Base-by-base conservation (phyloP, 768 basidiomycete species). In the Dentipellis fragilis region DNA sequence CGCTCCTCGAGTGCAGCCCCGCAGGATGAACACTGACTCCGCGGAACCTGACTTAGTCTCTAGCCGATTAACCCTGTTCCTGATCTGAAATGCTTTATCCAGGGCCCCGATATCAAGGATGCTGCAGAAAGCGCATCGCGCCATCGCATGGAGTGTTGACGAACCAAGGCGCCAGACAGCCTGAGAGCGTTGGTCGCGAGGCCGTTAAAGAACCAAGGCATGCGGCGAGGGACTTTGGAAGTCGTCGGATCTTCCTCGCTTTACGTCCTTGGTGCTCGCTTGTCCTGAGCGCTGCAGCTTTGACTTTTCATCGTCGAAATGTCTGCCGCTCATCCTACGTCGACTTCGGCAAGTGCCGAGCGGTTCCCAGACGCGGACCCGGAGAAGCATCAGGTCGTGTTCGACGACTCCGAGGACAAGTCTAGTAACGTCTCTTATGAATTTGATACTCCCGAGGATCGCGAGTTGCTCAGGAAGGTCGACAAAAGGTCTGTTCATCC, bases 381-480 rank as follows among this genome's bases (percentile, higher is more conserved):
- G 2, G 42, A 45, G 19, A 45, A 45, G 42, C 8, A 14, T 9
- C 19, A 17, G 11, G 42, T 16, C 14, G 19, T 8, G 16, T 19
- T 19, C 19, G 42, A 45, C 14, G 42, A 45, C n/a, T 17, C 42
- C 29, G 6, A 29, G 42, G 42, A 45, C 42, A 19, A n/a, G 16
- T 45, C n/a, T 5, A 45, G 42, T 45, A n/a, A 19, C 11, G 22
- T 12, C 12, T 19, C 39, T 4, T 53, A 47, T 17, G 23, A 57
- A 23, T 39, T n/a, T 34, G 57, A 58, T 37, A 47, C 39, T 10
- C 36, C 29, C 6, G 51, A 56, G 34, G 57, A 58, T 19, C 37
- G 38, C 23, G 49, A 47, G 40, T 49, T 60, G 37, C 23, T 60
- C 23, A 55, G 57, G 49, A 60, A 58, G 22, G 23, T 60, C 12